These are phyloP conservation scores for Neurospora pannonica DNA, from an alignment of 495 filamentous ascomycete genomes.

Conservation along the genomic window DNA sequence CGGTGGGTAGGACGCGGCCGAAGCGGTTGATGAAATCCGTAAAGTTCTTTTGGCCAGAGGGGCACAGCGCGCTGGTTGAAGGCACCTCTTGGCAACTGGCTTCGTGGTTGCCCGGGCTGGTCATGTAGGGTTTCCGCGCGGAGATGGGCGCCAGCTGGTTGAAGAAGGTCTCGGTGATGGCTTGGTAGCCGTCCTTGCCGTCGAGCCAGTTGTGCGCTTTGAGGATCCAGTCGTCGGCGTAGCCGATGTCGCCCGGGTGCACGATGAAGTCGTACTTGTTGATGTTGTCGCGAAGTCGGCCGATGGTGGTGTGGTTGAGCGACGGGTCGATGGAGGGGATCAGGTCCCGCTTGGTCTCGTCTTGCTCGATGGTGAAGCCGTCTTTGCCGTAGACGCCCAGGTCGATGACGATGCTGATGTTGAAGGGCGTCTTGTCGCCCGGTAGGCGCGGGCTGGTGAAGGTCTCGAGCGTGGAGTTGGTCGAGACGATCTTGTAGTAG, in stretches of 20 bases:
- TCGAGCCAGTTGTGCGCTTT: conserved; percentile 32
- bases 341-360: conserved; percentile 41
- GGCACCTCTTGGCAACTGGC: conserved; percentile 35
- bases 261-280: conserved; percentile 52
- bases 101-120: conserved; percentile 37
- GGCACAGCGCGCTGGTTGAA: conserved; percentile 36
- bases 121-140: conserved; percentile 36
- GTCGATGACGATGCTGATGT: conserved; percentile 35
- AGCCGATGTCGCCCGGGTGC: conserved; percentile 45
- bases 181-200: conserved; percentile 32
- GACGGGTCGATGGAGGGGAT: conserved; percentile 44
- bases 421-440: conserved; percentile 33
- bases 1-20: conserved; percentile 39
- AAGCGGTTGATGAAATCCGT: conserved; percentile 51
- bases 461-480: conserved; percentile 44
- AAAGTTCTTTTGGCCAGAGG: conserved; percentile 50
- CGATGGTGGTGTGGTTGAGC: conserved; percentile 55
- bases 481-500: conserved; percentile 45
- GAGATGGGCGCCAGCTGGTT: conserved; percentile 33
- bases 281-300: conserved; percentile 42
- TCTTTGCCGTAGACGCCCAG: conserved; percentile 44
- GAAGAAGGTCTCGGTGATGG: conserved; percentile 37
- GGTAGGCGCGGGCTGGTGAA: conserved; percentile 45
- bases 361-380: conserved; percentile 43
- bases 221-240: conserved; percentile 40